Evolutionary conservation across 2,329 filamentous ascomycete genomes (phyloP).

Genomic region (Colletotrichum tofieldiae): DNA sequence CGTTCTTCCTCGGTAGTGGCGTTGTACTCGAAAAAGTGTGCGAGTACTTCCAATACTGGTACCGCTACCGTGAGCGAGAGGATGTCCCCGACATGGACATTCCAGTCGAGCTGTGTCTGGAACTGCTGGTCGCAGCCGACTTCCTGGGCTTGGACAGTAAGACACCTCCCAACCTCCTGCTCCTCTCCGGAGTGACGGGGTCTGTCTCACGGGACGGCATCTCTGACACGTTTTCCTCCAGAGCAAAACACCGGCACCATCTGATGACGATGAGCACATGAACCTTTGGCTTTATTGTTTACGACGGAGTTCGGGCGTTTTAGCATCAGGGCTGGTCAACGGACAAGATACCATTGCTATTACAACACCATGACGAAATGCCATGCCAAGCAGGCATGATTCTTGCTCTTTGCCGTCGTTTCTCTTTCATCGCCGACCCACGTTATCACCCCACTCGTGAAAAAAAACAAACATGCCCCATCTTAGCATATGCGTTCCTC

Average conservation of each 20-base stretch:
- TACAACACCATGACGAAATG: conserved; percentile 34
- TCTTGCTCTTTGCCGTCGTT: background rate
- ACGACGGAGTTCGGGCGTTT: conserved; percentile 41
- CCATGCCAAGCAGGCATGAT: conserved; percentile 21
- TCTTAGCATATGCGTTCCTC: conserved; percentile 71
- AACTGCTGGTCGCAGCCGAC: conserved; percentile 84
- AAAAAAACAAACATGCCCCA: conserved; percentile 54
- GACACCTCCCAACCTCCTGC: conserved; percentile 45
- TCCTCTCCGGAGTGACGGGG: conserved; percentile 10
- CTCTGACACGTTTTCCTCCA: conserved; percentile 33
- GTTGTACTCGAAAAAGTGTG: conserved; percentile 84
- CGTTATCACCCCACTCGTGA: conserved; percentile 12
- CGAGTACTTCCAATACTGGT: conserved; percentile 88
- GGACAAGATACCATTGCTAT: conserved; percentile 37
- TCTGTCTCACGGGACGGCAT: background rate
- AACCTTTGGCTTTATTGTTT: conserved; percentile 49
- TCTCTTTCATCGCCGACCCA: conserved; percentile 6
- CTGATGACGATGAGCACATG: conserved; percentile 34
- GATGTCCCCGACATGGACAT: conserved; percentile 88
- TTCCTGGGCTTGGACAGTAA: conserved; percentile 79
- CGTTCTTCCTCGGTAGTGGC: conserved; percentile 65
- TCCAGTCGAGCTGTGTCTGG: conserved; percentile 83
- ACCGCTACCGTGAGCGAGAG: conserved; percentile 78
- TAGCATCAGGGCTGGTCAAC: conserved; percentile 17
- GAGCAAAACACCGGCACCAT: conserved; percentile 41